These are phyloP conservation scores for Mrakia frigida DNA, from an alignment of 768 basidiomycete species.

Conservation along the genomic window DNA sequence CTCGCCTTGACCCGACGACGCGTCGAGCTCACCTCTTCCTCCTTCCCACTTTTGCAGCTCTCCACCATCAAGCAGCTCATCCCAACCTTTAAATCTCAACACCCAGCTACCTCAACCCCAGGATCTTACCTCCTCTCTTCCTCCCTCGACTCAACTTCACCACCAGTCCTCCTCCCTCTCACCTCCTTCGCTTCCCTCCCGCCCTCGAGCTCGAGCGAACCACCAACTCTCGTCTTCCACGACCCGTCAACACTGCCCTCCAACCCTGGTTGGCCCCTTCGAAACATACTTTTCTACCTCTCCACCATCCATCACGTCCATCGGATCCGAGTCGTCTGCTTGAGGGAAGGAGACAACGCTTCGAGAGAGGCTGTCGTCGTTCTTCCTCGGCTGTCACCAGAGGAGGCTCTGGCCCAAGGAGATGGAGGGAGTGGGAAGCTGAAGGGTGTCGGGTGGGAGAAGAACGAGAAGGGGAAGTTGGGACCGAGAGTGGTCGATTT, in stretches of 20 bases:
- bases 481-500: conserved; percentile 82
- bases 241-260: conserved; percentile 75
- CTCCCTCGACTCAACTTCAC: neutral
- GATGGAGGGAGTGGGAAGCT: conserved; percentile 43
- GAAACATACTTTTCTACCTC: conserved; percentile 83
- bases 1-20: too few species aligned
- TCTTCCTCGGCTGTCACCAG: neutral
- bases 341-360: conserved; percentile 59
- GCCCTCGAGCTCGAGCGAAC: neutral
- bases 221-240: conserved; percentile 55
- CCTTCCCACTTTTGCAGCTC: neutral
- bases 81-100: conserved; percentile 12
- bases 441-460: conserved; percentile 89
- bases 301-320: conserved; percentile 53
- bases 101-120: neutral
- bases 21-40: neutral
- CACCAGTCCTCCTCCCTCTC: neutral
- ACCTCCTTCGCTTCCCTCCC: conserved; percentile 28
- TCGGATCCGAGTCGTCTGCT: conserved; percentile 62
- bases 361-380: conserved; percentile 3
- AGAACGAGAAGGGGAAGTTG: conserved; percentile 79
- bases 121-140: neutral
- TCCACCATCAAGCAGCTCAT: neutral
- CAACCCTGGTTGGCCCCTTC: conserved; percentile 86
- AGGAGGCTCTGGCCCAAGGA: neutral